These are phyloP conservation scores for Biscogniauxia marginata DNA, from an alignment of 2,329 filamentous ascomycete genomes.

Conservation along the genomic window DNA sequence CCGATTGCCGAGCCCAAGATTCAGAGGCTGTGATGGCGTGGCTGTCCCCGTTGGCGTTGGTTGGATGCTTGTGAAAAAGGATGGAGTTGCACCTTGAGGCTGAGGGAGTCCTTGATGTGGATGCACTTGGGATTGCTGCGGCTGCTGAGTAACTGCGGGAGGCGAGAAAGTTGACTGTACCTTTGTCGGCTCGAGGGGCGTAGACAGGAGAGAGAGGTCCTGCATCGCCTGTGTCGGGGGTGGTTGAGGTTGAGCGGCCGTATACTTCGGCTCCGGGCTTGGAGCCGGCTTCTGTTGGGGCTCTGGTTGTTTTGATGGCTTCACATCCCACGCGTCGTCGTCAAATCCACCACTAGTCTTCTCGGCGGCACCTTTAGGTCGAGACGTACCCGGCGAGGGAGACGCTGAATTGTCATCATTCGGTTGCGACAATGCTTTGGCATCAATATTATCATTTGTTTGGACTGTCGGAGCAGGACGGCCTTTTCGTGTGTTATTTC, in stretches of 20 bases:
- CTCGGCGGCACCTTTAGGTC: slow-evolving; percentile 32
- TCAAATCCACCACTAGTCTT: slow-evolving; percentile 62
- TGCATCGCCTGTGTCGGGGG: slow-evolving; percentile 43
- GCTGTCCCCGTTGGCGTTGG: slow-evolving; percentile 39
- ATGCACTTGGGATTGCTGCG: slow-evolving; percentile 32
- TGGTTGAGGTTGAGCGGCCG: slow-evolving; percentile 30
- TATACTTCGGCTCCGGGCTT: slow-evolving; percentile 55
- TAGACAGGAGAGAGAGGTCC: slow-evolving; percentile 53
- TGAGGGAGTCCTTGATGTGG: slow-evolving; percentile 40
- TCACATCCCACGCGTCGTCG: slow-evolving; percentile 96
- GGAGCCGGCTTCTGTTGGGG: slow-evolving; percentile 48
- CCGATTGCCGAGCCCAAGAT: slow-evolving; percentile 47
- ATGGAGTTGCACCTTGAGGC: slow-evolving; percentile 55
- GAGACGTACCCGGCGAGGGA: slow-evolving; percentile 31
- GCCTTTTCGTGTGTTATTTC: slow-evolving; percentile 92
- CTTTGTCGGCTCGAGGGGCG: slow-evolving; percentile 53
- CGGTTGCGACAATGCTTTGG: slow-evolving; percentile 76
- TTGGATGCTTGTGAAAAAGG: slow-evolving; percentile 52
- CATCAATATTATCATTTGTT: slow-evolving; percentile 81
- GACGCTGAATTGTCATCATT: slow-evolving; percentile 45
- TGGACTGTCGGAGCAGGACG: slow-evolving; percentile 84
- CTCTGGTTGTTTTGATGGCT: slow-evolving; percentile 65
- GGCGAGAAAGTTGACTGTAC: slow-evolving; percentile 33
- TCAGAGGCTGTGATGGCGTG: slow-evolving; percentile 41
- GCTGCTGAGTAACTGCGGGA: slow-evolving; percentile 33